Base-by-base conservation (phyloP, 2,329 filamentous ascomycete species). In the Dactylella cylindrospora region DNA sequence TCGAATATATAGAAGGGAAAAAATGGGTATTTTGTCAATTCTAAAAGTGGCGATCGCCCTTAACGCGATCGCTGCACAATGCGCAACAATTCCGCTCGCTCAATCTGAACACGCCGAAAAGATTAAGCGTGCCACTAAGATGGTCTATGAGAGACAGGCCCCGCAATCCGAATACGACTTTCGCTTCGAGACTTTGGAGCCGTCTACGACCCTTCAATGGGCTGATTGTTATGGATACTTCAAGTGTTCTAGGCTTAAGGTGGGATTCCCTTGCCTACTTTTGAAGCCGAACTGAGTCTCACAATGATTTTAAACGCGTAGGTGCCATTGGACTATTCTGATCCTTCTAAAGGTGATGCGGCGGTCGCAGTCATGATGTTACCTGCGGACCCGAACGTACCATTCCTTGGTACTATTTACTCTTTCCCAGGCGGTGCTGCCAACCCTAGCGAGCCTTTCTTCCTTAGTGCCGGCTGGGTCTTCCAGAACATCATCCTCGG, bases 161-260 rank as follows among this genome's bases (percentile, higher is more conserved):
- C 40, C 35, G 25, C 50, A 31, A n/a, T 45, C 35, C 17, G 53
- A 60, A 23, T 51, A 44, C 20, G 32, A 28, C 13, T 60, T 51
- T 60, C 45, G 26, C 5, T 60, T 60, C 38, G 45, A 60, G 20
- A 60, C 45, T 12, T 38, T 60, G 23, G 31, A 43, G 20, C 54
- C 54, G 25, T 60, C 38, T 23, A 43, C 40, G 6, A 39, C 36
- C 5, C 20, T 60, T 6, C 45, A 60, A 51, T 60, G 54, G 54
- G 54, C 46, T n/a, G 26, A 45, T 50, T 60, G 54, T 22, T 60
- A 60, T 17, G 45, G 39, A n/a, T 25, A 15, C 6, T 51, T 60
- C 46, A 51, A 46, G 33, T 60, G 54, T 33, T 32, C 54, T 3
- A 51, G 54, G 15, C 54, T 60, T 33, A 60, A 60, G 54, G 54